Base-by-base conservation (phyloP, 2,329 filamentous ascomycete genomes). In the Fusarium azukiicola region DNA sequence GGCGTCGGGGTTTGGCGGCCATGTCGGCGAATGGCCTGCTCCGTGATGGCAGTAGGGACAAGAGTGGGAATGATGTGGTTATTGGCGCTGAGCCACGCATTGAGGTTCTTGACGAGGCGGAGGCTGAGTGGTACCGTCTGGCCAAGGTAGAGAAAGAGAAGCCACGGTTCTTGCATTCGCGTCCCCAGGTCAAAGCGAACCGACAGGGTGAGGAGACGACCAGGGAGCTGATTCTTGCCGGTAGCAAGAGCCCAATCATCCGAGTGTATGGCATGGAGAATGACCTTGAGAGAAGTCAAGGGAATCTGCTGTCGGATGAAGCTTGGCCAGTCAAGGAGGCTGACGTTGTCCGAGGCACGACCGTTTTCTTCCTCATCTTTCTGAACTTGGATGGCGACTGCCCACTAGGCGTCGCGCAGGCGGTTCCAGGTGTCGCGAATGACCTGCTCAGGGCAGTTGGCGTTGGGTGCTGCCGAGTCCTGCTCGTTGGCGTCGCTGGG, bases 301-400 rank as follows among this genome's bases (percentile, higher is more conserved):
- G 67, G 71, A n/a, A 73, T 73, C 27, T 73, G 67, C 47, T 70
- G 71, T 46, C 40, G 23, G 3, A 70, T 42, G 49, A 73, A 73
- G 9, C 40, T 42, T 47, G 71, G 71, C 71, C 67, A 73, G 32
- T 73, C 71, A 21, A 73, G 66, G 17, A 73, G 47, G 38, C 46
- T 64, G 38, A 50, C 58, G 27, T 70, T 38, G 19, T 70, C 23
- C 6, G 47, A 16, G 13, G 54, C 23, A 17, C 67, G 71, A 11
- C 71, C 71, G 11, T 52, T 40, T 32, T 63, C 54, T 36, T 70
- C 38, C 19, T 73, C 71, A 23, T 73, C 71, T 42, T 40, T 56
- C 56, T 70, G 54, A 27, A 70, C 68, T 27, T 23, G 52, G 14
- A 63, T 42, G 17, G 68, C 68, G 40, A 64, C 68, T 13, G 42